Evolutionary conservation across 495 filamentous ascomycete genomes (phyloP).

Genomic region (Usnea hakonensis): DNA sequence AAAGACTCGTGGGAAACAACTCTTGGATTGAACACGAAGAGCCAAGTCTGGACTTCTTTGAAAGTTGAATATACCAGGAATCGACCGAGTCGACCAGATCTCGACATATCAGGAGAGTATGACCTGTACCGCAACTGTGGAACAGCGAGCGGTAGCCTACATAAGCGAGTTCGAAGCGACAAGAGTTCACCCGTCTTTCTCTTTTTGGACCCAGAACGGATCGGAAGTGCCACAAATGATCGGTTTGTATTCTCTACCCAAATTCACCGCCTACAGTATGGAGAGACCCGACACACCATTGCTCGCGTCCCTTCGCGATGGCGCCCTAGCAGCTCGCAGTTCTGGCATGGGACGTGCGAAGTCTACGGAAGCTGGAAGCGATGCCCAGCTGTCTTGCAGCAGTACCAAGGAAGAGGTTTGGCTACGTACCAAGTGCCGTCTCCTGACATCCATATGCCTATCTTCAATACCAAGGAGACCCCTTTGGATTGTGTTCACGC

Average conservation of each 20-base stretch:
- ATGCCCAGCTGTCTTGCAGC: too few relatives aligned
- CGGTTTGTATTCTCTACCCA: constrained; percentile 57
- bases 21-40: constrained; percentile 38
- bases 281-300: constrained; percentile 44
- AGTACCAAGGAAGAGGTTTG: too few relatives aligned
- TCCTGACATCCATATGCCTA: too few relatives aligned
- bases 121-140: constrained; percentile 54
- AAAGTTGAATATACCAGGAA: too few relatives aligned
- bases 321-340: constrained; percentile 1
- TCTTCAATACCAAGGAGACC: too few relatives aligned
- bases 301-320: constrained; percentile 30
- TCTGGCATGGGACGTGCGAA: too few relatives aligned
- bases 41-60: constrained; percentile 35
- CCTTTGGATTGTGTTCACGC: too few relatives aligned
- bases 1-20: constrained; percentile 27
- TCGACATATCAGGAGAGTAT: constrained; percentile 50
- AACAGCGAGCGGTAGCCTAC: constrained; percentile 52
- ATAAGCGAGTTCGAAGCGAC: constrained; percentile 31
- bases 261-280: constrained; percentile 42
- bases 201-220: constrained; percentile 54
- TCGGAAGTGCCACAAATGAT: constrained; percentile 43
- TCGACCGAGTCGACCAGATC: constrained; percentile 28
- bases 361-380: too few relatives aligned
- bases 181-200: constrained; percentile 43
- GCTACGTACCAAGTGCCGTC: too few relatives aligned